Conservation (phyloP, 1,139 yeast species). For the Lodderomyces theae region DNA sequence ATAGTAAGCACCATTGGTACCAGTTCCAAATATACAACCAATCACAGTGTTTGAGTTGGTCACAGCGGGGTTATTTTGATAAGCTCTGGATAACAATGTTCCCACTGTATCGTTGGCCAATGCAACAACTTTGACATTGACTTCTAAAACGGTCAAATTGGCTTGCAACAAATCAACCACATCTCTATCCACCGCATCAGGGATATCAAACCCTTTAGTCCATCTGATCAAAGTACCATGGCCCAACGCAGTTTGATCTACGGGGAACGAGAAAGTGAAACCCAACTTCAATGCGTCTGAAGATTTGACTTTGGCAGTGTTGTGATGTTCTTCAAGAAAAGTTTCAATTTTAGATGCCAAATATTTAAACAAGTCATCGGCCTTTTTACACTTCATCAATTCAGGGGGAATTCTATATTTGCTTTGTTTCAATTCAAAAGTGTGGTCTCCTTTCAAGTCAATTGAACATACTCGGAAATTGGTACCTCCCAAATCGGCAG, state of each 20-base stretch:
- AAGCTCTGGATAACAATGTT: conserved; percentile 82
- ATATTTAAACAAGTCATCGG: conserved; percentile 61
- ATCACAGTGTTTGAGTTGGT: conserved; percentile 69
- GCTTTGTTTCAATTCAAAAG: conserved; percentile 66
- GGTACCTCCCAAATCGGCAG: conserved; percentile 88
- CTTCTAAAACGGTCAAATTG: conserved; percentile 55
- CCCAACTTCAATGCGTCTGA: conserved; percentile 60
- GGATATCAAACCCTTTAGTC: conserved; percentile 91
- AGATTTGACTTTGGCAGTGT: conserved; percentile 25
- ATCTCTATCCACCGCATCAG: conserved; percentile 81
- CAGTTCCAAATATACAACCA: conserved; percentile 94
- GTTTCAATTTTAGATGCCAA: conserved; percentile 66
- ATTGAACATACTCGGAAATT: conserved; percentile 90
- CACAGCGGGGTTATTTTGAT: conserved; percentile 56
- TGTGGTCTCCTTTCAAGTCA: conserved; percentile 72
- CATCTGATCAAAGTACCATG: conserved; percentile 83
- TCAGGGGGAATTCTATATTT: conserved; percentile 74
- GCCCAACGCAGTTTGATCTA: conserved; percentile 74
- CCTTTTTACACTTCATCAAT: conserved; percentile 55
- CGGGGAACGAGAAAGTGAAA: conserved; percentile 91
- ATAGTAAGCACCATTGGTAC: conserved; percentile 91
- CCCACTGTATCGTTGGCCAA: conserved; percentile 95
- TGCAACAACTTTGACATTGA: conserved; percentile 78
- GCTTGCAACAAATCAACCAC: conserved; percentile 70
- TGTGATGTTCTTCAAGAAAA: conserved; percentile 66